Base-by-base conservation (phyloP, 1,284 basidiomycete species). In the Ceratobasidium theobromae region DNA sequence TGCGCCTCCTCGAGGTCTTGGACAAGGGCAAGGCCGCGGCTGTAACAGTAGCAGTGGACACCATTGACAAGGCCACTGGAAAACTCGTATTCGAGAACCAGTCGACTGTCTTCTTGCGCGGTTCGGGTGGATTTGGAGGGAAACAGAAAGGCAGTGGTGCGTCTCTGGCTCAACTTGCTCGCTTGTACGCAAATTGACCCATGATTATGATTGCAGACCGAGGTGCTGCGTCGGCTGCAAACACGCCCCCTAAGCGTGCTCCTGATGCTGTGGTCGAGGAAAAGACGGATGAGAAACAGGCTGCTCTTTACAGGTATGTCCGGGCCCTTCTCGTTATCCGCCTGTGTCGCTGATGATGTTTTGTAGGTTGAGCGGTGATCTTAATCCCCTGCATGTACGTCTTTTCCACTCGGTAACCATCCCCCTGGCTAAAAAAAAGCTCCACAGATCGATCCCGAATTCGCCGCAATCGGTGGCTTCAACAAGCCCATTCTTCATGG, bases 1-100 rank as follows among this genome's bases (percentile, higher is more conserved):
- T 87, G 9, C 84, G 89, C 70, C 70, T 91, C 11, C 74, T 91
- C 70, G 90, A 94, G 77, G 92, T 91, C 1, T 77, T 92, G 23
- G 91, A 93, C 78, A 95, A 94, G 77, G 93, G 92, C 72, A 97
- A 97, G 77, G 92, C 94, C 0, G 93, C 94, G 1, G 87, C 93
- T 4, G 89, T 96, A 9, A 94, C 93, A 0, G 81, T 80, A 28
- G 79, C 91, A 33, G 85, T 89, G 8, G 85, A 91, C 72, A 95
- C 93, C 1, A 85, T 85, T 72, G 90, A 97, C 77, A 88, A 89
- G 74, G 75, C 75, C 46, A 86, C 88, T 4, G 94, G 94, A 5
- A 82, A 92, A 66, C 79, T 91, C 66, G 83, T 99, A 66, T 97
- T 94, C 74, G 94, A 97, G 79, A 97, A 91, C 76, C 92, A 96